Base-by-base conservation (phyloP, 78 protist species). In the Dictyostelium capitatum region DNA sequence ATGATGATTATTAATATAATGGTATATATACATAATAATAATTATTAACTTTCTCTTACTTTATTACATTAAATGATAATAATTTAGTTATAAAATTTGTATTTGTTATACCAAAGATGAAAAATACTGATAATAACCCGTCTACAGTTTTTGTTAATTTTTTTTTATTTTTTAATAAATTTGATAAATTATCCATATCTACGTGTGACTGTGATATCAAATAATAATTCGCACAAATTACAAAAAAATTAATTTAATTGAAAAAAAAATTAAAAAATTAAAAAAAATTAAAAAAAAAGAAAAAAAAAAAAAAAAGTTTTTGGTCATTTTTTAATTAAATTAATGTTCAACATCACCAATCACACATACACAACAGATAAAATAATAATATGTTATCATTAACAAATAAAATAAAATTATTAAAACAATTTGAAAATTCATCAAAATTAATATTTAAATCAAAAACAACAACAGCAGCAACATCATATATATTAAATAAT, bases 81-180 rank as follows among this genome's bases (percentile, higher is more conserved):
- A 59, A 59, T 59, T 8, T 7, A 8, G 19, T 59, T 59, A 23
- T 59, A 17, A 59, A 59, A 59, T 7, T 59, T 59, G 69, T 37
- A 37, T 37, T 37, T 37, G 43, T 37, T 37, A 87, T 43, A 64
- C 84, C 84, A 47, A 87, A 15, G n/a, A 87, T 48, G 47, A 87
- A 51, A 77, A 87, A 87, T 6, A 87, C 64, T 12, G 43, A 28
- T 53, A 87, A 77, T 6, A 79, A 15, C 43, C 53, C 79, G 43
- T 80, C 93, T 19, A 87, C 65, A 3, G 74, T 32, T 50, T 87
- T 87, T 25, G 82, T 50, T 30, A 87, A 57, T 54, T 84, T 87
- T 47, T 84, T 78, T n/a, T 77, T 28, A 59, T 73, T 59, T 10
- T 20, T 56, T 25, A 82, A 37, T 37, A 81, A 69, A 69, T 37